A percentile compares a stretch with the other conserved stretches of the same genome.
Conservation (phyloP, 1,139 yeast species). For the Ogataea hybrid region DNA sequence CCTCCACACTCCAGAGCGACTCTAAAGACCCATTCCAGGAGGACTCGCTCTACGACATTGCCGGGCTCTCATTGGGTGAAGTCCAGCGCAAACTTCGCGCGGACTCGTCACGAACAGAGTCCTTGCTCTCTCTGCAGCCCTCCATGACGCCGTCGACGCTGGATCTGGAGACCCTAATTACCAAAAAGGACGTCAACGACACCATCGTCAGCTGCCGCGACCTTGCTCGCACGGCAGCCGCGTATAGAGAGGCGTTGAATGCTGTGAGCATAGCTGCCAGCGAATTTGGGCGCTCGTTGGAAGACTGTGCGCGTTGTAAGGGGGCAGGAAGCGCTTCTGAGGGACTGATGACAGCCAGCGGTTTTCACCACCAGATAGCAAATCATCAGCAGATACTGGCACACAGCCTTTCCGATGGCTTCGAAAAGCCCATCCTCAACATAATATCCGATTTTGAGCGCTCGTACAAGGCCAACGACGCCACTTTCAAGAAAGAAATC, state of each 20-base stretch:
- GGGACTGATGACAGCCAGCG: constrained; percentile 71
- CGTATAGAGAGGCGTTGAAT: constrained; percentile 49
- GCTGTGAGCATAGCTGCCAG: constrained; percentile 62
- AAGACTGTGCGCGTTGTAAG: constrained; percentile 64
- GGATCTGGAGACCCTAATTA: constrained; percentile 58
- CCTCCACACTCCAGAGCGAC: constrained; percentile 2
- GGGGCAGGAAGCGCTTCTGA: constrained; percentile 64
- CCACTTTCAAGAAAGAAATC: constrained; percentile 52
- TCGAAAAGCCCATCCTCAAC: constrained; percentile 53
- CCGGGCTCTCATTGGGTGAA: constrained; percentile 3
- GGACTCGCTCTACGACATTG: constrained; percentile 5
- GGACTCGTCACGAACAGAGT: constrained; percentile 14
- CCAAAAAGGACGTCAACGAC: constrained; percentile 53
- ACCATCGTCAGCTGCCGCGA: constrained; percentile 47
- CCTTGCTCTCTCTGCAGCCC: constrained; percentile 23
- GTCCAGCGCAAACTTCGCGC: constrained; percentile 6
- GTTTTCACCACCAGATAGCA: constrained; percentile 72
- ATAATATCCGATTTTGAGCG: constrained; percentile 43
- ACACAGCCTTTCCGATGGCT: constrained; percentile 48
- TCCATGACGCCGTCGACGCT: constrained; percentile 46
- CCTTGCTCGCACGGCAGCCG: constrained; percentile 50
- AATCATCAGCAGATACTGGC: constrained; percentile 76
- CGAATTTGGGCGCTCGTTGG: constrained; percentile 71
- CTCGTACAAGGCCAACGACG: constrained; percentile 44
- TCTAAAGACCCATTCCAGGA: constrained; percentile 1